Conservation (phyloP, 495 filamentous ascomycete genomes). For the Antarctomyces pellizariae region DNA sequence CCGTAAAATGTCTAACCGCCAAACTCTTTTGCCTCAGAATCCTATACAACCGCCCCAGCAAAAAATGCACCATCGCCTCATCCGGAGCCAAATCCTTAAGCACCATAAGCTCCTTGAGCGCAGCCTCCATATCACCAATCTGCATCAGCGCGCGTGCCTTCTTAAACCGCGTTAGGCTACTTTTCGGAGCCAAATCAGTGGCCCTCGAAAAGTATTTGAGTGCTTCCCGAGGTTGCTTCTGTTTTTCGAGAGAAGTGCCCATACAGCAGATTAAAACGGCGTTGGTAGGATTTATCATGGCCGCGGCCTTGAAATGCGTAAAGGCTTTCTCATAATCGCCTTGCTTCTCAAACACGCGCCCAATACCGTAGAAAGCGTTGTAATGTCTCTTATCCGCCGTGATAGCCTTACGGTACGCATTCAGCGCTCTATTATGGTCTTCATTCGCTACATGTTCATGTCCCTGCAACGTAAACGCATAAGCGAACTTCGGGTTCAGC, state of each 20-base stretch:
- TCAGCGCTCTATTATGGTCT: constrained; percentile 84
- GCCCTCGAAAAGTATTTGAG: constrained; percentile 61
- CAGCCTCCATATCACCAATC: constrained; percentile 42
- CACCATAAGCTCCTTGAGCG: constrained; percentile 54
- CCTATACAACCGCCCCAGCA: constrained; percentile 75
- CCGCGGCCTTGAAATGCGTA: constrained; percentile 70
- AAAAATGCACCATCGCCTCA: constrained; percentile 86
- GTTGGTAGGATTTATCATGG: constrained; percentile 75
- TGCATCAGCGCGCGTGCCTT: constrained; percentile 74
- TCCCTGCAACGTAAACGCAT: constrained; percentile 84
- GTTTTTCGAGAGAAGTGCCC: constrained; percentile 69
- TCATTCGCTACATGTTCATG: constrained; percentile 95
- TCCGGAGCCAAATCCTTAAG: constrained; percentile 81
- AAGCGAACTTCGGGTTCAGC: constrained; percentile 73
- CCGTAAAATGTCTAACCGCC: constrained; percentile 81
- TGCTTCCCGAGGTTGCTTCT: constrained; percentile 53
- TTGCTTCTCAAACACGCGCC: constrained; percentile 78
- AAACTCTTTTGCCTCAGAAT: constrained; percentile 47
- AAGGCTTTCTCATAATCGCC: constrained; percentile 81
- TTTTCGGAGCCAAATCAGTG: constrained; percentile 54
- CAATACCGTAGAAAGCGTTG: constrained; percentile 92
- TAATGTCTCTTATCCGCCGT: constrained; percentile 74
- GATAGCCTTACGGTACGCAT: constrained; percentile 62
- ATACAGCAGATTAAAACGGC: constrained; percentile 78
- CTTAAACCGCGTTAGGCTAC: constrained; percentile 64